Percentiles rank a stretch among this genome's conserved stretches.
These are phyloP conservation scores for Komagataella kurtzmanii DNA, from an alignment of 805 yeast genomes.

Conservation along the genomic window DNA sequence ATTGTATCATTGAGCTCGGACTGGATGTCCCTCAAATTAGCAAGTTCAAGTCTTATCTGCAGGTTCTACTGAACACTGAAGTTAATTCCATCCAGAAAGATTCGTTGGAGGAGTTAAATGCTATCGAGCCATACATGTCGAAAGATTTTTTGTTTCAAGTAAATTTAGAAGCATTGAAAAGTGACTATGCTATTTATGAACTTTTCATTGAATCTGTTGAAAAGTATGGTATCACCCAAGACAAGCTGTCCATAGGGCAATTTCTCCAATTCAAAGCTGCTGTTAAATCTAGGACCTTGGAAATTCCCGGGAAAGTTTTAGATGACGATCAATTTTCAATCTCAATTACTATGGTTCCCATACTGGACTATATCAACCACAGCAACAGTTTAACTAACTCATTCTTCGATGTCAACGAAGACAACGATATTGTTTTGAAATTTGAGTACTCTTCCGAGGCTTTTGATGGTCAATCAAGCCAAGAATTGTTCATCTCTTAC, in stretches of 20 bases:
- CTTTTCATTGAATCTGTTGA: not conserved
- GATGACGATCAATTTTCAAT: conserved; percentile 26
- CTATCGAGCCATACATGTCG: not conserved
- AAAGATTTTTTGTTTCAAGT: not conserved
- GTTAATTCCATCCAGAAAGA: not conserved
- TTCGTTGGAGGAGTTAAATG: not conserved
- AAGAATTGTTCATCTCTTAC: conserved; percentile 32
- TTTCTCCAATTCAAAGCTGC: conserved; percentile 21
- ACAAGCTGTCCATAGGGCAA: not conserved
- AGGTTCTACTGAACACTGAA: not conserved
- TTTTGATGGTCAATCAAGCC: not conserved
- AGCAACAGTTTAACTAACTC: conserved; percentile 29
- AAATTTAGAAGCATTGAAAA: not conserved
- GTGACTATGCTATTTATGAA: not conserved
- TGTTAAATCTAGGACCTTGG: conserved; percentile 45
- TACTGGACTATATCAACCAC: conserved; percentile 61
- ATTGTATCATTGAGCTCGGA: not conserved
- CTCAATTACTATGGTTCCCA: conserved; percentile 48
- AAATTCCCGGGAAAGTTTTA: conserved; percentile 34
- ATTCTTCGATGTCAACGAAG: conserved; percentile 45
- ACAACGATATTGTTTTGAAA: conserved; percentile 28
- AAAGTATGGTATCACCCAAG: not conserved
- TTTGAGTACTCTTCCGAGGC: conserved; percentile 8
- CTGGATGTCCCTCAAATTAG: not conserved
- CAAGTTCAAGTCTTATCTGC: not conserved